A percentile compares a stretch with the other conserved stretches of the same genome.
These are phyloP conservation scores for Aurifilum marmelostoma DNA, from an alignment of 2,329 filamentous ascomycete species.

Conservation along the genomic window DNA sequence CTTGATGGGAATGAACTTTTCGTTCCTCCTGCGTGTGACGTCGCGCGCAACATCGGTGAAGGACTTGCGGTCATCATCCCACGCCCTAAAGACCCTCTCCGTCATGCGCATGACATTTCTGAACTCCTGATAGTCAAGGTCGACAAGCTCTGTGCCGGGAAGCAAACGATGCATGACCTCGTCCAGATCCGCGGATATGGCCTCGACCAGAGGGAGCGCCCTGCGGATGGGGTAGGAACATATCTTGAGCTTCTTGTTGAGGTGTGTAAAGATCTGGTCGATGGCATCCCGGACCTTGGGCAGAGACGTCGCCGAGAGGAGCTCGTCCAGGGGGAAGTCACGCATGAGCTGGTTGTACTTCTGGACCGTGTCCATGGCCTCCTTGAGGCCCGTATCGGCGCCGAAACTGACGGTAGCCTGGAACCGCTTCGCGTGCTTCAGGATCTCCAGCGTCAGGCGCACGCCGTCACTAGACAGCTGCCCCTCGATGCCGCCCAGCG, in stretches of 20 bases:
- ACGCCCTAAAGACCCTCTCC: slow-evolving; percentile 84
- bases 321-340: slow-evolving; percentile 93
- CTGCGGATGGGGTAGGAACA: slow-evolving; percentile 93
- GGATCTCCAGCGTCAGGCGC: slow-evolving; percentile 85
- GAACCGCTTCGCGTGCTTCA: slow-evolving; percentile 97
- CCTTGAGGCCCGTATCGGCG: slow-evolving; percentile 93
- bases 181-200: slow-evolving; percentile 92
- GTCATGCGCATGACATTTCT: slow-evolving; percentile 80
- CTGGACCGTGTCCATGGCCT: slow-evolving; percentile 93
- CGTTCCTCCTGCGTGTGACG: slow-evolving; percentile 87
- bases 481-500: slow-evolving; percentile 86
- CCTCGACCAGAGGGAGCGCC: slow-evolving; percentile 91
- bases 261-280: slow-evolving; percentile 84
- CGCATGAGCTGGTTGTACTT: slow-evolving; percentile 99
- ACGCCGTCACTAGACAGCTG: slow-evolving; percentile 91
- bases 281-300: slow-evolving; percentile 88
- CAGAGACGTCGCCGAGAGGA: slow-evolving; percentile 88
- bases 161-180: slow-evolving; percentile 83
- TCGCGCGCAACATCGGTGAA: slow-evolving; percentile 98
- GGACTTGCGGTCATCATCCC: slow-evolving; percentile 96
- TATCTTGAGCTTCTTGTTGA: slow-evolving; percentile 97
- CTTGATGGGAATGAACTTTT: slow-evolving; percentile 99
- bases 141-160: slow-evolving; percentile 84
- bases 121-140: slow-evolving; percentile 91
- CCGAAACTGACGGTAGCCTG: slow-evolving; percentile 97